A percentile compares a stretch with the other conserved stretches of the same genome.
phyloP scores from a whole-genome alignment of 805 yeast genomes.

The Lachancea lanzarotensis region DNA sequence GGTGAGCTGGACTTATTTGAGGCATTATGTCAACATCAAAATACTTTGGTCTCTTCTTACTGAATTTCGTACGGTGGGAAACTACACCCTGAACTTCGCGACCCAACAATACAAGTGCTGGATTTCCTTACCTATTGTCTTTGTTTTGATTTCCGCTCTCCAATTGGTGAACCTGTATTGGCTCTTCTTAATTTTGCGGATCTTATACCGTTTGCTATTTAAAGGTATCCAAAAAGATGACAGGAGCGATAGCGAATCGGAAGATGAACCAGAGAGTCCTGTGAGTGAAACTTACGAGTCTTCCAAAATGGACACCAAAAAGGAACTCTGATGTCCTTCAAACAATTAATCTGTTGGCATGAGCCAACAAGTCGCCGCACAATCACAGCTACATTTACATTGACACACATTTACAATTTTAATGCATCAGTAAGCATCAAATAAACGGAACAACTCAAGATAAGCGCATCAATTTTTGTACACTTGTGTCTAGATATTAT shows the following conservation, averaged over 20 bases:
- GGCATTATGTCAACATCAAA: conserved; percentile 77
- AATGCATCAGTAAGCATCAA: neutral
- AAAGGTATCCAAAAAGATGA: conserved; percentile 67
- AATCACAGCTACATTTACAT: neutral
- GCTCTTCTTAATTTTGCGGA: conserved; percentile 76
- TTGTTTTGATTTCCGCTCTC: conserved; percentile 65
- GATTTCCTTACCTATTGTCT: conserved; percentile 89
- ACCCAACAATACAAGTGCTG: conserved; percentile 95
- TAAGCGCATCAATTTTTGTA: neutral
- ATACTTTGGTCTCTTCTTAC: conserved; percentile 82
- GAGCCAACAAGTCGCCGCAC: neutral
- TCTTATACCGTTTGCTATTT: conserved; percentile 57
- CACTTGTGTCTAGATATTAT: neutral
- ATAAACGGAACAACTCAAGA: neutral
- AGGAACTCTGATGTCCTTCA: neutral
- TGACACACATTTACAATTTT: neutral
- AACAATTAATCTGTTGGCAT: neutral
- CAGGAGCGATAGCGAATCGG: conserved; percentile 80
- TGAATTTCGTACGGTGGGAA: conserved; percentile 82
- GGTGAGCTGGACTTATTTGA: conserved; percentile 73
- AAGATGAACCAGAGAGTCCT: conserved; percentile 27
- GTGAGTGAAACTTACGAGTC: conserved; percentile 1
- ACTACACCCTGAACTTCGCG: conserved; percentile 70
- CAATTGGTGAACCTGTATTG: conserved; percentile 86
- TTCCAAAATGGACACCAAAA: conserved; percentile 5